phyloP scores from a whole-genome alignment of 352 stramenopile species.

The Aphanomyces astaci region DNA sequence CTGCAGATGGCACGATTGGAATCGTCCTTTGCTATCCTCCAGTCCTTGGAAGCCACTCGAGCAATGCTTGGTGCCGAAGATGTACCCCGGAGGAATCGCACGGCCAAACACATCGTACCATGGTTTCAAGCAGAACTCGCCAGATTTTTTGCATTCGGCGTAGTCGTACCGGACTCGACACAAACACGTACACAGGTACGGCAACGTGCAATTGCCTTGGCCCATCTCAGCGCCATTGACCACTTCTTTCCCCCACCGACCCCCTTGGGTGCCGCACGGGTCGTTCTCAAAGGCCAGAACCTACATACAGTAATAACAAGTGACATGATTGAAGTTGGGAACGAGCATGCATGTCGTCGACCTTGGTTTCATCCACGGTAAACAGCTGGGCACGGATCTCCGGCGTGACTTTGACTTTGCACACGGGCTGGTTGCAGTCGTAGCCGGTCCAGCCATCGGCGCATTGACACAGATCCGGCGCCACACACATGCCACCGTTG shows the following conservation, averaged over 20 bases:
- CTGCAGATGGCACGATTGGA: conserved; percentile 90
- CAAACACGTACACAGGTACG: conserved; percentile 86
- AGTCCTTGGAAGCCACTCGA: conserved; percentile 91
- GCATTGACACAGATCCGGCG: conserved; percentile 87
- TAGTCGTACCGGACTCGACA: conserved; percentile 81
- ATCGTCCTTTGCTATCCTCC: conserved; percentile 81
- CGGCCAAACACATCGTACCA: conserved; percentile 73
- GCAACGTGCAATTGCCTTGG: conserved; percentile 91
- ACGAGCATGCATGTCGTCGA: conserved; percentile 34
- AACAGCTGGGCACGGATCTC: conserved; percentile 83
- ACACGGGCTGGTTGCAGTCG: conserved; percentile 91
- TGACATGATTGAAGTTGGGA: too few species aligned
- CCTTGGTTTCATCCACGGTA: conserved; percentile 90
- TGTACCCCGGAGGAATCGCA: conserved; percentile 65
- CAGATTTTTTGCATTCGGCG: conserved; percentile 48
- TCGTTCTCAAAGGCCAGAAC: conserved; percentile 85
- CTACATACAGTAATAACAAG: conserved; percentile 5
- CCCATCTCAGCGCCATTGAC: conserved; percentile 64
- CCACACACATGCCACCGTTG: conserved; percentile 90
- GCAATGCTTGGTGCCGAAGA: conserved; percentile 90
- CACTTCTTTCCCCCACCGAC: conserved; percentile 61
- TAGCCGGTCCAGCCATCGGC: conserved; percentile 90
- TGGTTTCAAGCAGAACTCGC: conserved; percentile 75
- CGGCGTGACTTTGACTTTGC: conserved; percentile 49
- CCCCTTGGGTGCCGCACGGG: conserved; percentile 83